Evolutionary conservation across 2,329 filamentous ascomycete species (phyloP).

Genomic region (Xylaria arbuscula): DNA sequence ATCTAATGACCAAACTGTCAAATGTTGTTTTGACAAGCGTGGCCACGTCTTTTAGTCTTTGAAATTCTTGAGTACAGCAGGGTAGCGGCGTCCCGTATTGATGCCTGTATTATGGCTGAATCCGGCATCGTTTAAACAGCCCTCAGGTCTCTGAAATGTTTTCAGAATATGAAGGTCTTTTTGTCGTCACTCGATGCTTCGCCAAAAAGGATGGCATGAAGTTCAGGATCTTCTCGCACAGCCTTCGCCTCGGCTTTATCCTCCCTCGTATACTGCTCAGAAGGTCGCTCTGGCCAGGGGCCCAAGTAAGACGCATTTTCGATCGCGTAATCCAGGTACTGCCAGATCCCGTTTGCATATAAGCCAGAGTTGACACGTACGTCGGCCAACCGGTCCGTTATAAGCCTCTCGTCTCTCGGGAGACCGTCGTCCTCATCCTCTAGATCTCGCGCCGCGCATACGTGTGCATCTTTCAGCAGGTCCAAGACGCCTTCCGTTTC

Average conservation of each 20-base stretch:
- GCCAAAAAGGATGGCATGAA: neutral
- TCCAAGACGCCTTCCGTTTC: conserved; percentile 42
- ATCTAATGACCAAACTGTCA: neutral
- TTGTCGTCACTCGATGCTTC: conserved; percentile 3
- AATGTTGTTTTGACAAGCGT: neutral
- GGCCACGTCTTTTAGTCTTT: neutral
- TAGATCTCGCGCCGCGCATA: conserved; percentile 25
- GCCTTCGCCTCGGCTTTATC: neutral
- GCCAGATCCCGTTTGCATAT: conserved; percentile 32
- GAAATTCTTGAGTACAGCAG: neutral
- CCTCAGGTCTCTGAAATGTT: neutral
- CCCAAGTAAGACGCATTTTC: conserved; percentile 41
- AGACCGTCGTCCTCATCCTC: conserved; percentile 1
- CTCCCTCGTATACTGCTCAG: conserved; percentile 7
- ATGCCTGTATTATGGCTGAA: too few relatives aligned
- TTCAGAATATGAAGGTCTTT: neutral
- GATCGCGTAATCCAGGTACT: conserved; percentile 39
- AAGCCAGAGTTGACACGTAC: conserved; percentile 15
- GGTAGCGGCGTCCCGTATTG: too few relatives aligned
- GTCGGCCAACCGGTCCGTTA: conserved; percentile 26
- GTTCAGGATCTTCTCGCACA: neutral
- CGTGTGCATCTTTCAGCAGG: conserved; percentile 39
- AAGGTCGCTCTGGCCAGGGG: conserved; percentile 33
- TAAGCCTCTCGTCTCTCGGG: neutral
- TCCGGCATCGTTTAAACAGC: too few relatives aligned